Evolutionary conservation across 2,329 filamentous ascomycete genomes (phyloP).

Genomic region (Sporothrix variecibatus): DNA sequence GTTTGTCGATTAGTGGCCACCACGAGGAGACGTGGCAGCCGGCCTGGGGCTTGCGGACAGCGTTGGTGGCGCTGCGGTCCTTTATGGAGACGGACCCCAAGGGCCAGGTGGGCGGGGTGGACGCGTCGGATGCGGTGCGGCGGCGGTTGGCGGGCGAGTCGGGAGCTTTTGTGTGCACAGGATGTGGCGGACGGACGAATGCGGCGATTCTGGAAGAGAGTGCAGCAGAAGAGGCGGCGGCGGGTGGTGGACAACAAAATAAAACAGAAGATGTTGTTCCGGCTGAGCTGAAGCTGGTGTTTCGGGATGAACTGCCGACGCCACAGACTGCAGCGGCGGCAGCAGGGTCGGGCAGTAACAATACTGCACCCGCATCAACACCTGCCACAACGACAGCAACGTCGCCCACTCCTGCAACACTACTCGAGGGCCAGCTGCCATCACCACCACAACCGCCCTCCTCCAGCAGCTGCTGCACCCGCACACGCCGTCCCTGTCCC

Average conservation of each 20-base stretch:
- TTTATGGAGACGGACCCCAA: conserved; percentile 92
- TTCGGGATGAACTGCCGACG: conserved; percentile 66
- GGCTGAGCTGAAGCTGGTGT: conserved; percentile 64
- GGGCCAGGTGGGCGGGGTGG: conserved; percentile 88
- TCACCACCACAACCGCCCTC: conserved; percentile 22
- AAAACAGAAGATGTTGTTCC: conserved; percentile 41
- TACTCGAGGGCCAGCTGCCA: neutral
- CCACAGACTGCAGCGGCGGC: conserved; percentile 41
- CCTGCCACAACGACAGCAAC: neutral
- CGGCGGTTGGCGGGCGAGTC: conserved; percentile 69
- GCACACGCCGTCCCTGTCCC: conserved; percentile 16
- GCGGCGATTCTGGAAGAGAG: conserved; percentile 72
- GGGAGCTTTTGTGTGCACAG: conserved; percentile 64
- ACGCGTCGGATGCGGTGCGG: conserved; percentile 69
- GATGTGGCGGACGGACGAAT: conserved; percentile 68
- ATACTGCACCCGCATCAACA: neutral
- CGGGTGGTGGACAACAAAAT: conserved; percentile 26
- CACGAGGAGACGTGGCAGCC: conserved; percentile 99
- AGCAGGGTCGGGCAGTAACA: neutral
- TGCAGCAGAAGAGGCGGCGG: conserved; percentile 56
- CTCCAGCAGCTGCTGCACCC: conserved; percentile 29
- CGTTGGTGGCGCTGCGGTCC: conserved; percentile 73
- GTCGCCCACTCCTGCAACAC: neutral
- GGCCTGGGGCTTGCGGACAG: conserved; percentile 93
- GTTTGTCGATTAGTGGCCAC: conserved; percentile 87